A percentile compares a stretch with the other conserved stretches of the same genome.
phyloP scores from a whole-genome alignment of 139 green algal genomes.

The Desmodesmus armatus region DNA sequence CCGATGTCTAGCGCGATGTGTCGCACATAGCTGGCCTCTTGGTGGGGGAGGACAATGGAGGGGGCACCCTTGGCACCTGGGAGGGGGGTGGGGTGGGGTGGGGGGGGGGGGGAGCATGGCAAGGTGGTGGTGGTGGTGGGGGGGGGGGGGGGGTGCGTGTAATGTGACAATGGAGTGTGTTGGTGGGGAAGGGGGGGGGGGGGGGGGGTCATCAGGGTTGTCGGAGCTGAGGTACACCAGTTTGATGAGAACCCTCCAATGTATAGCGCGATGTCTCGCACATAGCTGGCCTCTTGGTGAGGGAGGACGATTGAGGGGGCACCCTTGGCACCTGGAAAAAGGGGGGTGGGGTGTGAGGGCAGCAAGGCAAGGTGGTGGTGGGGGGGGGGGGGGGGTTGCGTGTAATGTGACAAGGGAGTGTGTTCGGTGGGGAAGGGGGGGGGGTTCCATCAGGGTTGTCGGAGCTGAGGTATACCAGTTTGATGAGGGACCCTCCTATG shows the following conservation, averaged over 20 bases:
- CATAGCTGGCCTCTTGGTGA: conserved; percentile 88
- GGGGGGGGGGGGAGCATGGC: neutral
- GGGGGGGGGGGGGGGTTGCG: too few species aligned
- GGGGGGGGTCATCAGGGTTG: neutral
- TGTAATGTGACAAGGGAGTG: too few species aligned
- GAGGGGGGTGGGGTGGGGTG: too few species aligned
- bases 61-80: conserved; percentile 63
- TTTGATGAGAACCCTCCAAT: conserved; percentile 98
- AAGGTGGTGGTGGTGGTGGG: too few species aligned
- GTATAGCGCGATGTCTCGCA: conserved; percentile 94
- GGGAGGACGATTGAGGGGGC: conserved; percentile 93
- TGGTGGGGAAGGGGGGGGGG: too few species aligned
- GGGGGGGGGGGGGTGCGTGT: too few species aligned
- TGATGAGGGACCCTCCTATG: conserved; percentile 97
- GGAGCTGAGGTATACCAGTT: conserved; percentile 97
- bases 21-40: conserved; percentile 84
- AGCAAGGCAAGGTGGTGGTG: too few species aligned
- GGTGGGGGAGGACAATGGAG: conserved; percentile 94
- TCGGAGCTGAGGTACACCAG: conserved; percentile 96
- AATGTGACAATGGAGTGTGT: too few species aligned
- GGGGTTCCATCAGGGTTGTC: conserved; percentile 55
- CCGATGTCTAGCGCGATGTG: conserved; percentile 97
- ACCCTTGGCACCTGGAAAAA: neutral
- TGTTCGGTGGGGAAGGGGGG: too few species aligned
- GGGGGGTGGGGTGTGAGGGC: neutral